Base-by-base conservation (phyloP, 2,329 filamentous ascomycete species). In the Fusarium bactridioides region DNA sequence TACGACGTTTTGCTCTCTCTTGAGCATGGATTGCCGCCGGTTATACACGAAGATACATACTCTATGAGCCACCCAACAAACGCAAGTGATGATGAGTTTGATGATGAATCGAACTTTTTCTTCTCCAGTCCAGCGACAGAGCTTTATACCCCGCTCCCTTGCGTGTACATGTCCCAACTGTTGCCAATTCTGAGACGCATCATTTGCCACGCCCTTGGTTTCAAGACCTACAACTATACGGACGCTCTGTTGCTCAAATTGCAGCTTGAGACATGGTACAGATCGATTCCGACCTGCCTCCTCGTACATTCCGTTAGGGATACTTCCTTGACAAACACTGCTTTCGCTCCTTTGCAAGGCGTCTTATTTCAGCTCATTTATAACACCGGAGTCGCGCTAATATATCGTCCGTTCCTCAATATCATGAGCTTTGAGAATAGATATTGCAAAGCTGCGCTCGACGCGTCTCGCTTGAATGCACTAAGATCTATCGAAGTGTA, bases 321-420 rank as follows among this genome's bases (percentile, higher is more conserved):
- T 2, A 61, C 61, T 10, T 57, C 64, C 1, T 60, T 71, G 12
- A 64, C 70, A 1, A 56, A 59, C 7, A 21, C 38, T 3, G 57
- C 45, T 3, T 35, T 59, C 16, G 58, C 45, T 0, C 31, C 65
- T 16, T 66, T 74, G 50, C 41, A 74, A 31, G 31, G 71, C 4
- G 33, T 66, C 13, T 44, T 56, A 9, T 29, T 74, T 15, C 64
- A 74, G 4, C 70, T 74, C 12, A 31, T 74, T 10, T 74, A 74
- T 10, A 69, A 35, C 5, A 59, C 63, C 2, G 53, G 48, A 8
- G 29, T 45, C 7, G 55, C 55, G 5, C 43, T 64, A 0, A 19
- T 74, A 13, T 58, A 73, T 27, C 67, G 67, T 1, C 71, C 70
- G 2, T 71, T 71, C 15, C 21, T 74, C 3, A 25, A 66, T n/a